A percentile compares a stretch with the other conserved stretches of the same genome.
Conservation (phyloP, 2,329 filamentous ascomycete genomes). For the Hypoxylon sp. region DNA sequence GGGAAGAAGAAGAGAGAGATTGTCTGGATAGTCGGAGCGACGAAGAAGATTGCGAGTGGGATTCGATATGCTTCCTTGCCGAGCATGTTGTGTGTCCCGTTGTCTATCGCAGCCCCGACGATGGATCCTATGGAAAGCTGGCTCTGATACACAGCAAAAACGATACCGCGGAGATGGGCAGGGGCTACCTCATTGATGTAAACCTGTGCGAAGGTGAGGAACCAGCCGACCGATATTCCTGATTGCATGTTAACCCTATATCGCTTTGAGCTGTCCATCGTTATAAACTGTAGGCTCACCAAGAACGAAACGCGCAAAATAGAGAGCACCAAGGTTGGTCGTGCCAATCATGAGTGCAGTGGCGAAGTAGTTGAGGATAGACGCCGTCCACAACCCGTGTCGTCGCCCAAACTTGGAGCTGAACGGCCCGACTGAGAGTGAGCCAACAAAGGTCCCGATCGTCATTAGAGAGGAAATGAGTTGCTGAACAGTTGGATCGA, state of each 20-base stretch:
- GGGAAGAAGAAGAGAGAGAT: slow-evolving; percentile 53
- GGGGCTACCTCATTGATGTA: slow-evolving; percentile 55
- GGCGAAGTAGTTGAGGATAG: slow-evolving; percentile 48
- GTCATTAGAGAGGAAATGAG: slow-evolving; percentile 54
- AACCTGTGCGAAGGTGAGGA: slow-evolving; percentile 55
- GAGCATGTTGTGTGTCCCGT: slow-evolving; percentile 45
- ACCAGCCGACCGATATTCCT: slow-evolving; percentile 55
- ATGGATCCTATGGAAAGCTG: slow-evolving; percentile 53
- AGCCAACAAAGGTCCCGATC: slow-evolving; percentile 52
- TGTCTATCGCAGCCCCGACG: slow-evolving; percentile 51
- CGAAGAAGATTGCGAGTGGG: slow-evolving; percentile 52
- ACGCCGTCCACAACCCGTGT: slow-evolving; percentile 48
- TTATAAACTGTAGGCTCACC: slow-evolving; percentile 41
- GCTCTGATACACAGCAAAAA: slow-evolving; percentile 53
- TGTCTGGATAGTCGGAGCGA: slow-evolving; percentile 51
- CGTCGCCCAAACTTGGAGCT: slow-evolving; percentile 48
- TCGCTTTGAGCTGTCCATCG: neutral
- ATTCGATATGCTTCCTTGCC: slow-evolving; percentile 44
- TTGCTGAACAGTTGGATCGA: slow-evolving; percentile 53
- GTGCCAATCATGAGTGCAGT: slow-evolving; percentile 51
- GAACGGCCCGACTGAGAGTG: slow-evolving; percentile 50
- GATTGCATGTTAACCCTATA: slow-evolving; percentile 1
- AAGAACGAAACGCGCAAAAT: slow-evolving; percentile 51
- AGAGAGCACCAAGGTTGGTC: slow-evolving; percentile 49
- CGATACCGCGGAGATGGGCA: slow-evolving; percentile 53